Percentiles rank a stretch among this genome's conserved stretches.
Evolutionary conservation across 768 basidiomycete genomes (phyloP).

Genomic region (Terana coerulea): DNA sequence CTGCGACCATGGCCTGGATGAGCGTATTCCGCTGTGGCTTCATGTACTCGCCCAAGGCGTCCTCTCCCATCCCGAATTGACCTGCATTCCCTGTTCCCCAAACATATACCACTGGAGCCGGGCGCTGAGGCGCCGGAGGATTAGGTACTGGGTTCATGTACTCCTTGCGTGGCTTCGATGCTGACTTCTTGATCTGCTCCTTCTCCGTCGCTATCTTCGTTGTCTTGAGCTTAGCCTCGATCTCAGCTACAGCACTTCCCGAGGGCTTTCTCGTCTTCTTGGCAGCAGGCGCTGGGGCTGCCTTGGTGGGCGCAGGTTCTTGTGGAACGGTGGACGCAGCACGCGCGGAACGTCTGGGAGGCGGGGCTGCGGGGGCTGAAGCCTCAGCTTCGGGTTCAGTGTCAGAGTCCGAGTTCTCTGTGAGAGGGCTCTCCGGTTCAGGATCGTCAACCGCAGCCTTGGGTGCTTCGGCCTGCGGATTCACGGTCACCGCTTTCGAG

Average conservation of each 20-base stretch:
- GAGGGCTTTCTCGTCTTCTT: background rate
- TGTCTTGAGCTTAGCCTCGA: constrained; percentile 1
- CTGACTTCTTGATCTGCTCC: background rate
- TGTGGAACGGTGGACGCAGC: background rate
- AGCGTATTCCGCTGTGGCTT: constrained; percentile 75
- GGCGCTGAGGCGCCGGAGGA: constrained; percentile 51
- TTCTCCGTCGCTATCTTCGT: background rate
- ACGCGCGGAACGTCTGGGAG: constrained; percentile 7
- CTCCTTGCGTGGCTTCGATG: background rate
- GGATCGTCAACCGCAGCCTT: no score
- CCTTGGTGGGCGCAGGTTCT: background rate
- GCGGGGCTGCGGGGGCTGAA: background rate
- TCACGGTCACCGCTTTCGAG: no score
- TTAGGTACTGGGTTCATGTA: constrained; percentile 69
- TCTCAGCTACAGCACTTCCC: background rate
- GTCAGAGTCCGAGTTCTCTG: no score
- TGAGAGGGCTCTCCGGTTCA: no score
- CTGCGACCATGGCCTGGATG: constrained; percentile 71
- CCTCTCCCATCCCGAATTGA: constrained; percentile 88
- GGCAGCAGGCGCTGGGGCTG: background rate
- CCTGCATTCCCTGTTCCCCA: constrained; percentile 96
- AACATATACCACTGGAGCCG: constrained; percentile 70
- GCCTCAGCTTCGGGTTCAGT: no score
- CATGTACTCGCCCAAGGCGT: constrained; percentile 61
- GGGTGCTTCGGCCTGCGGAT: no score